Evolutionary conservation across 1,284 basidiomycete genomes (phyloP), one percentile per base, ranked within the genome.

Genomic region (Xerocomus minutiporus): DNA sequence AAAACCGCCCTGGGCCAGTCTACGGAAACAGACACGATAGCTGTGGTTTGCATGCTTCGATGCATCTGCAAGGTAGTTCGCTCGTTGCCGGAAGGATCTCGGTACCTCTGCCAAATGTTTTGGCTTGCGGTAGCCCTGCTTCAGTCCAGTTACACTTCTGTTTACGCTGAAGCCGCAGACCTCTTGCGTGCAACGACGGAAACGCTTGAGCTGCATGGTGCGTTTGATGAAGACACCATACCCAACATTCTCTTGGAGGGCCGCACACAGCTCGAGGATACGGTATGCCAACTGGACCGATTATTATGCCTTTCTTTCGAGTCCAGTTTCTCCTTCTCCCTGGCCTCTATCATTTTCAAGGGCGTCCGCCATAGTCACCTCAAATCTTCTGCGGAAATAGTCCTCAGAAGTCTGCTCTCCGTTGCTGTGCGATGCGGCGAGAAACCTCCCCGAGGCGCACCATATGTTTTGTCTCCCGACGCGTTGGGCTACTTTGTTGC

Each of bases 101-200:
- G 89, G 53, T 93, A 93, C 67, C 73, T 88, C 8, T 72, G 79
- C 17, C 82, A 83, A 55, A 73, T 94, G 13, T 91, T 93, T 72
- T 94, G 93, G 92, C 73, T 94, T 8, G 88, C 88, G 2, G 84
- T 94, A 31, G 84, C 86, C 20, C 75, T 94, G 20, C 76, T 94
- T 11, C 86, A 93, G 68, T 84, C 86, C 13, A 84, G 86, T 50
- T 83, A 88, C 62, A 77, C 85, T 48, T 78, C 83, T 5, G 81
- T 91, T 57, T 93, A 88, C 60, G 74, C 78, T 25, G 88, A 90
- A 65, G 85, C 87, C 2, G 78, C 82, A 20, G 73, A 75, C 29
- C 73, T 92, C 1, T 71, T 92, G n/a, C 75, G 78, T 9, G 77
- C 82, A 1, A 83, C 87, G 0, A 71, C 91, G 41, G 83, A 88